A percentile compares a stretch with the other conserved stretches of the same genome.
Evolutionary conservation across 768 basidiomycete genomes (phyloP).

Genomic region (Tulasnella sp.): DNA sequence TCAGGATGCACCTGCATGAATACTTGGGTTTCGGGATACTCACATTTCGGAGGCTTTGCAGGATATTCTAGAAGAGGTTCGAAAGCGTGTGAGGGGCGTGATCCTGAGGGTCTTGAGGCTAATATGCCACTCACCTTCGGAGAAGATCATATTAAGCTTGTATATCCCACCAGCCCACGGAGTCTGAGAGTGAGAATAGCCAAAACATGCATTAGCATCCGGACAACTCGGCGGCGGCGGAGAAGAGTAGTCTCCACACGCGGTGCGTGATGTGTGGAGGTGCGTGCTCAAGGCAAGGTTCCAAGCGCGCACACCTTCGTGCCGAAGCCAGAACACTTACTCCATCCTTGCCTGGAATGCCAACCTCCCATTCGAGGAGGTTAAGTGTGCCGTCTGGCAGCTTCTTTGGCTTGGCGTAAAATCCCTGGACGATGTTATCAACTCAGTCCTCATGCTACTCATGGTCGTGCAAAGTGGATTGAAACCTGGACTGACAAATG

Average conservation of each 20-base stretch:
- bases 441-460: slow-evolving; percentile 1
- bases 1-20: slow-evolving; percentile 15
- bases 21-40: slow-evolving; percentile 35
- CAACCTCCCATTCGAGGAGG: slow-evolving; percentile 97
- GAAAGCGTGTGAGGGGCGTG: slow-evolving; percentile 25
- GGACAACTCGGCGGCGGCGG: background rate
- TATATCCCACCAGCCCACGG: slow-evolving; percentile 96
- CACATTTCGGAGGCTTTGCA: slow-evolving; percentile 93
- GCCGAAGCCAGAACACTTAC: slow-evolving; percentile 51
- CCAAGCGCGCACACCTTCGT: background rate
- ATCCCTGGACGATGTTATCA: slow-evolving; percentile 58
- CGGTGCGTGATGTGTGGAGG: background rate
- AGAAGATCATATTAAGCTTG: slow-evolving; percentile 91
- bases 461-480: background rate
- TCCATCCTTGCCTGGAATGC: slow-evolving; percentile 87
- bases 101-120: slow-evolving; percentile 8
- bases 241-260: background rate
- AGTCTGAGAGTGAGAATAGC: slow-evolving; percentile 53
- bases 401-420: slow-evolving; percentile 93
- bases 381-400: slow-evolving; percentile 90
- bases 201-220: background rate
- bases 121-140: slow-evolving; percentile 65
- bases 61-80: slow-evolving; percentile 65
- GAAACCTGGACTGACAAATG: slow-evolving; percentile 64
- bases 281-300: background rate